Evolutionary conservation across 192 early-diverging fungal genomes (phyloP).

Genomic region (Entomortierella chlamydospora): DNA sequence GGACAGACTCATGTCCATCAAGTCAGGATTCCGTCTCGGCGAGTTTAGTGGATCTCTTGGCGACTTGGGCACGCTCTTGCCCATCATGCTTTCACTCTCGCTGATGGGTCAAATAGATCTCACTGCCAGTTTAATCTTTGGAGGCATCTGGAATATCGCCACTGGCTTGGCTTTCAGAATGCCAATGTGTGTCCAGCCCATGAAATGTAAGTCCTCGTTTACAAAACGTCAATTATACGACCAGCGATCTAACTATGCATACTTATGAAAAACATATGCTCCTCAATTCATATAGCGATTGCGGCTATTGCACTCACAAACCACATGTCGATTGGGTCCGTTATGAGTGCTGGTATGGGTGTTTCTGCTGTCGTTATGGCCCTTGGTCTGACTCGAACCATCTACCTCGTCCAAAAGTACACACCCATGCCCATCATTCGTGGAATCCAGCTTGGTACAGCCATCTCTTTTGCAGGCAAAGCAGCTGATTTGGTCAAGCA

Average conservation of each 20-base stretch:
- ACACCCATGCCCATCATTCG: conserved; percentile 81
- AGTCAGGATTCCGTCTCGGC: conserved; percentile 34
- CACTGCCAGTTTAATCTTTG: conserved; percentile 84
- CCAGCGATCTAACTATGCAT: no score
- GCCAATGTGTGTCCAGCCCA: conserved; percentile 93
- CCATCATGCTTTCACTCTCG: conserved; percentile 87
- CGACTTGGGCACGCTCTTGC: conserved; percentile 86
- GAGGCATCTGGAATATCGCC: conserved; percentile 89
- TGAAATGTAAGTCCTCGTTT: conserved; percentile 88
- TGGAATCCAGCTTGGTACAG: conserved; percentile 84
- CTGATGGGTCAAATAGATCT: conserved; percentile 79
- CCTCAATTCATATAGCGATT: conserved; percentile 68
- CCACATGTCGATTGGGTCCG: conserved; percentile 74
- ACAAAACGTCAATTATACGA: no score
- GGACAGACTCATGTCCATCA: not conserved
- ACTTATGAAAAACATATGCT: no score
- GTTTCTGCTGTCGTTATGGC: conserved; percentile 73
- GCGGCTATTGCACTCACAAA: conserved; percentile 82
- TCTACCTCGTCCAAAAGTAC: conserved; percentile 73
- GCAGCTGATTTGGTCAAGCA: conserved; percentile 71
- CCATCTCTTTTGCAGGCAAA: conserved; percentile 75
- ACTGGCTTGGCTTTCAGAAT: conserved; percentile 82
- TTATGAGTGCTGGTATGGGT: conserved; percentile 77
- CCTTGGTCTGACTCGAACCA: conserved; percentile 76
- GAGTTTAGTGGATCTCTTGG: conserved; percentile 77